Evolutionary conservation across 768 basidiomycete genomes (phyloP).

Genomic region (Leccinellum luteum): DNA sequence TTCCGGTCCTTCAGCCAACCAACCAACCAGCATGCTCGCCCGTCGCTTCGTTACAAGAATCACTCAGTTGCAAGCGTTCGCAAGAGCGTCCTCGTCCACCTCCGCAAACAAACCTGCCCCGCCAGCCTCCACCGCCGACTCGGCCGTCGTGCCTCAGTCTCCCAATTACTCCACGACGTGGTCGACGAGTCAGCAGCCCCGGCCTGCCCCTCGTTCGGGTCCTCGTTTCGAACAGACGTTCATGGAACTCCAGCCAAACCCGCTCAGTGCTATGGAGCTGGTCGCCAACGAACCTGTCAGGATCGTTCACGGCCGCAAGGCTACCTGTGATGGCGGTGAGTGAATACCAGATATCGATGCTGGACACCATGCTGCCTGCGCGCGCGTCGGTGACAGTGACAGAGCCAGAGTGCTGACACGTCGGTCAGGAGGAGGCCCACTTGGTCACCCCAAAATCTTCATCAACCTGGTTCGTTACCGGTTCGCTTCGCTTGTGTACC

Average conservation of each 20-base stretch:
- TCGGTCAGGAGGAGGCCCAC: slow-evolving; percentile 78
- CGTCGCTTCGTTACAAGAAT: slow-evolving; percentile 25
- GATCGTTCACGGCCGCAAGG: slow-evolving; percentile 77
- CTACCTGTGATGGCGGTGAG: slow-evolving; percentile 94
- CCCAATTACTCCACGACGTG: slow-evolving; percentile 83
- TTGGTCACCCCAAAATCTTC: slow-evolving; percentile 96
- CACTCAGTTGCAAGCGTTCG: slow-evolving; percentile 11
- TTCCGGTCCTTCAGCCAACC: slow-evolving; percentile 1
- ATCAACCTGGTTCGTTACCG: slow-evolving; percentile 79
- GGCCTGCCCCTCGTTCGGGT: slow-evolving; percentile 54
- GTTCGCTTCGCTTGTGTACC: background rate
- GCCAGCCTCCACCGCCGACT: slow-evolving; percentile 8
- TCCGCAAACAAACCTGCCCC: slow-evolving; percentile 10
- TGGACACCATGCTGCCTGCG: background rate
- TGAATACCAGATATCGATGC: slow-evolving; percentile 8
- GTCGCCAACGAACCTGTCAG: slow-evolving; percentile 83
- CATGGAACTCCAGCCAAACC: slow-evolving; percentile 84
- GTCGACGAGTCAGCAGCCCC: slow-evolving; percentile 78
- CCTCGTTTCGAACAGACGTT: slow-evolving; percentile 92
- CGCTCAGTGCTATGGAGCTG: slow-evolving; percentile 89
- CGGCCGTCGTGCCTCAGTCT: slow-evolving; percentile 56
- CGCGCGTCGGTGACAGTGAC: background rate
- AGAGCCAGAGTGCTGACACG: slow-evolving; percentile 11
- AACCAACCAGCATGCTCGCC: slow-evolving; percentile 23
- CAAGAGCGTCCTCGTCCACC: slow-evolving; percentile 28